Evolutionary conservation across 139 green algal species (phyloP), one percentile per base, ranked within the genome.

Genomic region (Tetradesmus obliquus): DNA sequence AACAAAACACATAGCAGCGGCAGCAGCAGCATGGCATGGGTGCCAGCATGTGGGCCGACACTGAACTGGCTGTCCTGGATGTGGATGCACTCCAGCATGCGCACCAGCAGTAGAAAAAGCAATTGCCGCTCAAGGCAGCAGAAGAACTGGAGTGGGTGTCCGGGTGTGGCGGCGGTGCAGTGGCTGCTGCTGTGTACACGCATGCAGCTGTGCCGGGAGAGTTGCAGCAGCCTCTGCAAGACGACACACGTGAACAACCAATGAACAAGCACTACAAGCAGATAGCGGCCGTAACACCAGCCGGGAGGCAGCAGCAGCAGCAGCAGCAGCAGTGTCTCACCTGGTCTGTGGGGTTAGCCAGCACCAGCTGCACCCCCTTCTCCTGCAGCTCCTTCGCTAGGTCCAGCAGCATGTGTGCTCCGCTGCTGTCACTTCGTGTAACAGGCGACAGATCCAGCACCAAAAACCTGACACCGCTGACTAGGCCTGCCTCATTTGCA

Each of bases 351-450:
- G 87, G 87, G 74, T 91, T 72, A 17, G 71, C 80, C 54, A 91
- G 87, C 54, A 91, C 74, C 87, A 91, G 74, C 87, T 91, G 87
- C 5, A 91, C 51, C 45, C 74, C 74, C 53, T 55, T 51, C 4
- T 71, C 22, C 10, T 85, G 57, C 20, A 82, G 24, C 19, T 86
- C 51, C 55, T 91, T 72, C 10, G 87, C 74, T 22, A 91, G 87
- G 19, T 86, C 55, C 60, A 79, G 60, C 74, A 91, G 87, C 72
- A 91, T 85, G 53, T 91, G 74, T 22, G 87, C 87, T 8, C 87
- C 87, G 5, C n/a, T 72, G 87, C 87, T 91, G 74, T 91, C 87
- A n/a, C 72, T 86, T 74, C 74, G 87, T 22, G 79, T 83, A 1
- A 85, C 87, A 1, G 87, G 87, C 20, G 53, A 22, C 45, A 91